Base-by-base conservation (phyloP, 768 basidiomycete genomes). In the Suillus sp. region DNA sequence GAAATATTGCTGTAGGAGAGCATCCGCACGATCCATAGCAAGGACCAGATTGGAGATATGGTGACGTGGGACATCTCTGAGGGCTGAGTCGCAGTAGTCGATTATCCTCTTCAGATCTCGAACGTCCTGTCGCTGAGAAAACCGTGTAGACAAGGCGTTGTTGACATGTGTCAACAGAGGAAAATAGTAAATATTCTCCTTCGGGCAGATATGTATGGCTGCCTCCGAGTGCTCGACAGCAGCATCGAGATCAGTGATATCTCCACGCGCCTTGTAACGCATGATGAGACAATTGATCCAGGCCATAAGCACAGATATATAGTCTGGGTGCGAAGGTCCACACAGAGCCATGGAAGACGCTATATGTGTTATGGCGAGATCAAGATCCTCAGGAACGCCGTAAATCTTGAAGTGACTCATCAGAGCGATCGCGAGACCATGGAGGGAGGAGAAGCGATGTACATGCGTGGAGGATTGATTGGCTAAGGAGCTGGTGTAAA, bases 61-160 rank as follows among this genome's bases (percentile, higher is more conserved):
- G 32, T 45, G 40, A 13, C 58, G 53, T 10, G 35, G 55, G 13
- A 47, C 18, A 25, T 53, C 65, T 50, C 8, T 57, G 32, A 72
- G 55, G 5, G 63, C 64, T 51, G 51, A 63, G 64, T 74, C 67
- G 27, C 72, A 74, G 50, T 65, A 59, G 45, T 62, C 62, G 11
- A 74, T 58, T 55, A 72, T 47, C 37, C n/a, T 57, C 57, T 65
- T 65, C 22, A 63, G 64, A 14, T 74, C 72, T 16, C 62, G 69
- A 10, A 61, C 50, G 34, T 62, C 53, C 45, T 62, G 62, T 2
- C 55, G 56, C n/a, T 27, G 63, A 7, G 54, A 32, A 32, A 67
- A 66, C 38, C 59, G 64, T 1, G 62, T 37, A 1, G 4, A 60
- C 3, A 45, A 34, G 20, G 50, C 4, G 59, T 72, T 63, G 10